Evolutionary conservation across 495 filamentous ascomycete genomes (phyloP).

Genomic region (Lentithecium fluviatile): DNA sequence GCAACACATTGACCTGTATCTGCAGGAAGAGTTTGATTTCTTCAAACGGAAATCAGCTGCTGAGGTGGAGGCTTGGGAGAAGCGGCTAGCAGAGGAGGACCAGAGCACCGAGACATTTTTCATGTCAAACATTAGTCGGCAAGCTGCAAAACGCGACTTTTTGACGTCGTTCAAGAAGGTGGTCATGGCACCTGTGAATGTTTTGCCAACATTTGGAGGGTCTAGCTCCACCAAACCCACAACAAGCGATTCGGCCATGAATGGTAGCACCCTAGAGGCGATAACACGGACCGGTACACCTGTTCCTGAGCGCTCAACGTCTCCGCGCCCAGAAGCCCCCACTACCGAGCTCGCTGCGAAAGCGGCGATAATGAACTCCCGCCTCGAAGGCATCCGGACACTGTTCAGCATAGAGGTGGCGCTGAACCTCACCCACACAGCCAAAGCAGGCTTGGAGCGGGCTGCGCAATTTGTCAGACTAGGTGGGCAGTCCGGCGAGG

Average conservation of each 20-base stretch:
- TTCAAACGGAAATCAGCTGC: conserved; percentile 73
- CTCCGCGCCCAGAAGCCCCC: conserved; percentile 63
- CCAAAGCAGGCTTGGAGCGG: conserved; percentile 87
- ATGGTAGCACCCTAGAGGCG: conserved; percentile 28
- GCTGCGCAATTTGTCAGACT: conserved; percentile 76
- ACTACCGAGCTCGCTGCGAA: conserved; percentile 93
- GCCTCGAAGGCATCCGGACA: conserved; percentile 87
- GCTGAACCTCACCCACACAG: conserved; percentile 79
- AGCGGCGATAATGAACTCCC: conserved; percentile 91
- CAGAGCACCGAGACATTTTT: conserved; percentile 88
- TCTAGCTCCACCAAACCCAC: conserved; percentile 52
- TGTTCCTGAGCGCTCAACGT: conserved; percentile 37
- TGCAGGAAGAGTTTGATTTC: conserved; percentile 86
- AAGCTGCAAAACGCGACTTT: conserved; percentile 95
- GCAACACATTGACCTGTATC: conserved; percentile 87
- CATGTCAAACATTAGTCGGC: conserved; percentile 90
- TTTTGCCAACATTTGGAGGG: conserved; percentile 55
- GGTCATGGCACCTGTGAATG: conserved; percentile 96
- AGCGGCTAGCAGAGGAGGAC: conserved; percentile 85
- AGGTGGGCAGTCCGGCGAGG: conserved; percentile 73
- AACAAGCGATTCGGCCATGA: conserved; percentile 27
- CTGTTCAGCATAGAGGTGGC: conserved; percentile 97
- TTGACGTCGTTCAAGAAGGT: conserved; percentile 97
- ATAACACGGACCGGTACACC: conserved; percentile 41
- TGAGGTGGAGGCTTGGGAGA: conserved; percentile 83